A percentile compares a stretch with the other conserved stretches of the same genome.
phyloP scores from a whole-genome alignment of 192 early-diverging fungal genomes.

The Gaertneriomyces sp. region DNA sequence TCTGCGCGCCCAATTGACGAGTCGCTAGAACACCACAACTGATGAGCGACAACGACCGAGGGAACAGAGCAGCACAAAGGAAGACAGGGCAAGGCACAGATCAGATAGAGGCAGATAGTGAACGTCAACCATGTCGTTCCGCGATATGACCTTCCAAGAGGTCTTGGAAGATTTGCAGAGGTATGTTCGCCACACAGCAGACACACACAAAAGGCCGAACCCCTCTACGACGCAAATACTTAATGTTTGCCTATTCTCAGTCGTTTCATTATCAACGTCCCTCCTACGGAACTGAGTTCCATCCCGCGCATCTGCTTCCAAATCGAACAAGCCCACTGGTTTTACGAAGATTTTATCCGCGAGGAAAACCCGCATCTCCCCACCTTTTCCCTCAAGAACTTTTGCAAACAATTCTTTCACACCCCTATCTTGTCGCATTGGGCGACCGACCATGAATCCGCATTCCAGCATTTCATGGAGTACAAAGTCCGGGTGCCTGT shows the following conservation, averaged over 20 bases:
- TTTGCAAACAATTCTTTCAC: constrained; percentile 73
- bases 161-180: constrained; percentile 86
- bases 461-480: constrained; percentile 88
- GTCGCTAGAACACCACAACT: no score
- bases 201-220: background rate
- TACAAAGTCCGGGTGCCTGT: constrained; percentile 97
- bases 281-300: constrained; percentile 88
- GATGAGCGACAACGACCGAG: no score
- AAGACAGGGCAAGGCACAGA: no score
- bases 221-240: background rate
- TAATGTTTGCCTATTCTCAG: constrained; percentile 23
- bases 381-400: constrained; percentile 73
- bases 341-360: constrained; percentile 97
- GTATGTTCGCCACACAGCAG: constrained; percentile 34
- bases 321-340: constrained; percentile 99
- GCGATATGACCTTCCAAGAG: constrained; percentile 63
- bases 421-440: constrained; percentile 88
- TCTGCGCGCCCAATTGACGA: no score
- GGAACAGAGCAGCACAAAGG: no score
- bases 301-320: constrained; percentile 97
- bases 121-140: constrained; percentile 30
- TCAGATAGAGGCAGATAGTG: no score
- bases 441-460: constrained; percentile 80
- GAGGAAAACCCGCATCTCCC: constrained; percentile 77
- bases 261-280: constrained; percentile 99